Evolutionary conservation across 441 rosid species (phyloP).

Genomic region (Pelargonium hybrid): DNA sequence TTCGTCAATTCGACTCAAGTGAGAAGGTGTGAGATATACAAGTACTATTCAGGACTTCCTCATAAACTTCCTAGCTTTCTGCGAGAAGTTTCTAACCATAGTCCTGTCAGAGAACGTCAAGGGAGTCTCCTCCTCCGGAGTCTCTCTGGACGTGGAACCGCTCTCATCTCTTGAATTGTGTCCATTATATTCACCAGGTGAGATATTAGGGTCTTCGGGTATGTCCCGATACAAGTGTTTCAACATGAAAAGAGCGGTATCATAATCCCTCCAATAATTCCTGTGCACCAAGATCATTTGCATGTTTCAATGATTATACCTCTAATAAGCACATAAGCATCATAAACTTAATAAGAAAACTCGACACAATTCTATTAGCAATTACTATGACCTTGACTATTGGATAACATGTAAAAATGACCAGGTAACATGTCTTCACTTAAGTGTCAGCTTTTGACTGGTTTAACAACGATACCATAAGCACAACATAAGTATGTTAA

Average conservation of each 20-base stretch:
- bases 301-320: neutral
- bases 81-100: constrained; percentile 42
- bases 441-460: no score
- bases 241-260: constrained; percentile 84
- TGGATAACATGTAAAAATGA: no score
- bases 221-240: constrained; percentile 66
- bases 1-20: no score
- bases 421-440: no score
- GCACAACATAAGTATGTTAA: no score
- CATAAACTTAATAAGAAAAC: no score
- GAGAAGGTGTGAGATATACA: neutral
- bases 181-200: constrained; percentile 18
- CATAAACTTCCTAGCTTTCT: constrained; percentile 40
- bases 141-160: constrained; percentile 25
- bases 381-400: no score
- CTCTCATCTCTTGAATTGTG: constrained; percentile 21
- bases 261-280: constrained; percentile 89
- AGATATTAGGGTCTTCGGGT: constrained; percentile 43
- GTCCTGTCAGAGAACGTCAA: constrained; percentile 57
- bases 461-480: no score
- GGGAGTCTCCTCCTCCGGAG: constrained; percentile 64
- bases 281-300: constrained; percentile 38
- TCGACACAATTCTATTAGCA: no score
- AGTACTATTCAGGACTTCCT: constrained; percentile 22
- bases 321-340: neutral